Evolutionary conservation across 148 eudicot genomes (phyloP).

Genomic region (Rhododendron williamsianum): DNA sequence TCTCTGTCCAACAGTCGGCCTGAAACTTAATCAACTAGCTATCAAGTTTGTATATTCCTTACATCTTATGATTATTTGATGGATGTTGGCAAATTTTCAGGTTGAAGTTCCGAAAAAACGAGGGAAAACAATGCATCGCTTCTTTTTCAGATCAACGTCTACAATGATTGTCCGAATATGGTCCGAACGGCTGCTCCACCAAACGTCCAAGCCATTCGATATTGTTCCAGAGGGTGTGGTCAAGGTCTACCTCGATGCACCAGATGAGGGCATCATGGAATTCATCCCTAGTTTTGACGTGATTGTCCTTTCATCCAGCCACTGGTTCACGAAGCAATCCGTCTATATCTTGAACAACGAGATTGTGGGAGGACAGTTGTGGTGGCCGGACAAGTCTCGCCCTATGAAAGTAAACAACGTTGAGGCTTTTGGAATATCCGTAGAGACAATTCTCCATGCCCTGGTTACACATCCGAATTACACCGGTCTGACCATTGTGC

Average conservation of each 20-base stretch:
- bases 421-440: constrained; percentile 82
- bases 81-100: constrained; percentile 22
- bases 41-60: too few species aligned
- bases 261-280: constrained; percentile 67
- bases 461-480: constrained; percentile 58
- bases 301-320: constrained; percentile 36
- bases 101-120: constrained; percentile 86
- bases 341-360: too few species aligned
- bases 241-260: constrained; percentile 82
- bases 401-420: constrained; percentile 48
- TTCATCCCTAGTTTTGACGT: constrained; percentile 53
- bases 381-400: constrained; percentile 57
- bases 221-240: constrained; percentile 51
- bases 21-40: too few species aligned
- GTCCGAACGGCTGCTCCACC: constrained; percentile 92
- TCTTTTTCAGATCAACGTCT: constrained; percentile 63
- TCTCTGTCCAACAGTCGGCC: too few species aligned
- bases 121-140: constrained; percentile 55
- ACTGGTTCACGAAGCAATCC: too few species aligned
- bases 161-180: constrained; percentile 78
- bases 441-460: constrained; percentile 66
- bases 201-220: constrained; percentile 49
- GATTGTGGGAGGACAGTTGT: constrained; percentile 33
- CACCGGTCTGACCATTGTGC: constrained; percentile 68
- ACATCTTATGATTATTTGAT: background rate